Evolutionary conservation across 305 asterid species (phyloP), one percentile per base, ranked within the genome.

Genomic region (Fraxinus sp.): DNA sequence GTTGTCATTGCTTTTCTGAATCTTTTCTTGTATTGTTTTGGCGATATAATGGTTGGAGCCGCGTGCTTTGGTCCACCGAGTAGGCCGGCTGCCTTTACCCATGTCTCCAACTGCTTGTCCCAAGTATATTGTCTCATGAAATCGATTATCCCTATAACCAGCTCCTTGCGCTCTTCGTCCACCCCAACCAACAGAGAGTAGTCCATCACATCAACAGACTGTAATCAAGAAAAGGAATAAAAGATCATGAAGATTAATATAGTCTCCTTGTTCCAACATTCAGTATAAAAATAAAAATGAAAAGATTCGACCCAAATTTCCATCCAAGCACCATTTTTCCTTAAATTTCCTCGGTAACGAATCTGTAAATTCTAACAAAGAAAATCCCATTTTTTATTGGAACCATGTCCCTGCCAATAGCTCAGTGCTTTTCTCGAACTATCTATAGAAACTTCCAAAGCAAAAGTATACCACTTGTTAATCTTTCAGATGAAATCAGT

Each of bases 101-200:
- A 95, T 43, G 97, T 93, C 94, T 97, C 98, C 91, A 95, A 81
- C 62, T 94, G 99, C 90, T 96, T 96, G 92, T 96, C 98, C 98
- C 98, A 96, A 13, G 99, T 95, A 64, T 95, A 96, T 33, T 93
- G 98, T 77, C 99, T 92, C 96, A 96, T 93, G 92, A 87, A 96
- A 83, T 96, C 99, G 0, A 96, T 96, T 81, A 96, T 96, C 85
- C 99, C 99, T 80, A 96, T 71, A 9, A 95, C 97, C 10, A 96
- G 89, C 90, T 96, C 99, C 74, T 91, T 91, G 32, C 89, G 79
- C 62, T 91, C 99, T 68, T 93, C 97, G 37, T 96, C 99, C 52
- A 94, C 93, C 78, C 99, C 98, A 1, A 93, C 98, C 87, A 96
- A 77, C 92, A 96, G 87, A 2, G 98, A 96, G 82, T 96, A 96